Base-by-base conservation (phyloP, 352 stramenopile genomes). In the Globisporangium barbulae region DNA sequence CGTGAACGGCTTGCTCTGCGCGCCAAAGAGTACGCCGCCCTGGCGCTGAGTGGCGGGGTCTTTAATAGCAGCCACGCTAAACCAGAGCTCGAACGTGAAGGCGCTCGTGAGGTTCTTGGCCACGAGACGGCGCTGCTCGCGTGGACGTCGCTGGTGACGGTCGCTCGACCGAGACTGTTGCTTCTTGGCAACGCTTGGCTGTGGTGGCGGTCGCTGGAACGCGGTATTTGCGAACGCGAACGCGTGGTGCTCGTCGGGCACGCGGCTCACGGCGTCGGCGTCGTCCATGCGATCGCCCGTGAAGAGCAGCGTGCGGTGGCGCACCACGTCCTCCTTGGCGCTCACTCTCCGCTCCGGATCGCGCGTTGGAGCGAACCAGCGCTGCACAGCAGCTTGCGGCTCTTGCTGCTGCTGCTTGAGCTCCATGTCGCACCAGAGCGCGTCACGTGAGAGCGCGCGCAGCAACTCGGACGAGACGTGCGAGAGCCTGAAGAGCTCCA, bases 11-110 rank as follows among this genome's bases (percentile, higher is more conserved):
- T 73, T 68, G 3, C 71, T 81, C 44, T 86, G 75, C 9, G 74
- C 64, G 8, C 75, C 75, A 22, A 84, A 76, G 37, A 84, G 68
- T 10, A 86, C 67, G 2, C 73, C 73, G 3, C 75, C 75, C 25
- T 28, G 25, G 19, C 28, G 30, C 2, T 41, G 50, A n/a, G 28
- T 21, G n/a, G 15, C 15, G 17, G 10, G 25, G 25, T 55, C 30
- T 22, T 28, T 37, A 41, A 15, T 22, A 41, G 49, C 22, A 21
- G 15, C 25, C 28, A 57, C 50, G 12, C 6, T 19, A 21, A 57
- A 57, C 50, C 50, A 57, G 33, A 57, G n/a, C 50, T 57, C 50
- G n/a, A 57, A 42, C 28, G 50, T 44, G 50, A 57, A 57, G 28
- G 15, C 13, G 28, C 25, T 28, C 25, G 25, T 2, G 25, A 28